phyloP scores from a whole-genome alignment of 495 filamentous ascomycete species.

The Xylaria castorea region DNA sequence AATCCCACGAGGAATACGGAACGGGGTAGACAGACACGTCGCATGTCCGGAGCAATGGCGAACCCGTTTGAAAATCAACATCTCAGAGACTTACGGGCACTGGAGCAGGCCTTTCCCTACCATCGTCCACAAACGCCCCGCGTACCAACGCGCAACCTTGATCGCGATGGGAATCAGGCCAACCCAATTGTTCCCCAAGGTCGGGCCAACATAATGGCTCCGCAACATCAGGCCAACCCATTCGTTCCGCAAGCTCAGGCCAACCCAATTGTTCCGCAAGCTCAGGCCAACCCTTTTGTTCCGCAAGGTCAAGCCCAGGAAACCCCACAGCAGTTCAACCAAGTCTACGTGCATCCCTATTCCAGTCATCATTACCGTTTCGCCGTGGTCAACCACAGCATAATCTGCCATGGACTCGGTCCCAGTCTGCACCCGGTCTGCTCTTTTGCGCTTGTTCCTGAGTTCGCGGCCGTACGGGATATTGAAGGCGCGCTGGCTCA shows the following conservation, averaged over 20 bases:
- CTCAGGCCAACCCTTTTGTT: too few relatives aligned
- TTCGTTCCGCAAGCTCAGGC: too few relatives aligned
- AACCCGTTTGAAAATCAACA: not conserved
- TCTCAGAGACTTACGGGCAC: not conserved
- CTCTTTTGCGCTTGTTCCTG: conserved; percentile 35
- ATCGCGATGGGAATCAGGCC: not conserved
- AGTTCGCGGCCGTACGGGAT: conserved; percentile 27
- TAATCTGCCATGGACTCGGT: not conserved
- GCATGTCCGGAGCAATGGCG: not conserved
- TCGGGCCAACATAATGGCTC: too few relatives aligned
- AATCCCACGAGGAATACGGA: not conserved
- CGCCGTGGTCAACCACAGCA: conserved; percentile 37
- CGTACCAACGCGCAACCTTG: not conserved
- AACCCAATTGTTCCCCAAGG: too few relatives aligned
- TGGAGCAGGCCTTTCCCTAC: not conserved
- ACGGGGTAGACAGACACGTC: not conserved
- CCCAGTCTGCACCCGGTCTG: conserved; percentile 20
- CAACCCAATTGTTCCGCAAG: too few relatives aligned
- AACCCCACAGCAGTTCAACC: not conserved
- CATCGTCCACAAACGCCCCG: not conserved
- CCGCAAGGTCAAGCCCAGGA: not conserved
- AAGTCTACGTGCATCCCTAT: conserved; percentile 34
- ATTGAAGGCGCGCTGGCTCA: conserved; percentile 28
- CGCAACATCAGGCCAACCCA: too few relatives aligned
- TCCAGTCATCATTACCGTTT: conserved; percentile 32